A percentile compares a stretch with the other conserved stretches of the same genome.
Conservation (phyloP, 1,284 basidiomycete species). For the Athelia psychrophila region DNA sequence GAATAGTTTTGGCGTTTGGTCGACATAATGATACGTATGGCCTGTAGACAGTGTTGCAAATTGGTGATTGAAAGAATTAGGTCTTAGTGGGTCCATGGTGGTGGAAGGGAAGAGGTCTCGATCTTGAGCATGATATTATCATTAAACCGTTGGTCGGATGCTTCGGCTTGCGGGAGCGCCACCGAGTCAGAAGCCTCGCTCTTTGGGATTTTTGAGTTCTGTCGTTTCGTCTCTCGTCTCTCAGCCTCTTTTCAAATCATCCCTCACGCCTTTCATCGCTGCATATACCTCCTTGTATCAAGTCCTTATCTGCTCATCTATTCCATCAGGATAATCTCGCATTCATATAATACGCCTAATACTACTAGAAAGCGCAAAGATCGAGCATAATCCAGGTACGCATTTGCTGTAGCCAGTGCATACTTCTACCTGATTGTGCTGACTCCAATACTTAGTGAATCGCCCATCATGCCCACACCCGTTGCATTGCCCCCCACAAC, state of each 20-base stretch:
- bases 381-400: background rate
- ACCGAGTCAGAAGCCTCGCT: too few relatives aligned
- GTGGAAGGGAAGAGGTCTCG: background rate
- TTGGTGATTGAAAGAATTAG: slow-evolving; percentile 51
- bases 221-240: slow-evolving; percentile 9
- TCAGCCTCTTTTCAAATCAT: slow-evolving; percentile 18
- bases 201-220: background rate
- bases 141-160: too few relatives aligned
- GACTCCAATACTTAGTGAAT: slow-evolving; percentile 8
- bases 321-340: background rate
- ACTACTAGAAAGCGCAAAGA: background rate
- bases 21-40: slow-evolving; percentile 62
- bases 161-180: too few relatives aligned
- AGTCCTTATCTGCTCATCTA: background rate
- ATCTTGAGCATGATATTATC: too few relatives aligned
- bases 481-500: slow-evolving; percentile 30
- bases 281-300: background rate
- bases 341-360: background rate
- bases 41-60: slow-evolving; percentile 51
- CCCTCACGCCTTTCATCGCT: slow-evolving; percentile 4
- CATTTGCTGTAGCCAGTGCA: background rate
- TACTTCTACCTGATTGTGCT: background rate
- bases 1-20: slow-evolving; percentile 49
- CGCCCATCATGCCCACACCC: slow-evolving; percentile 39
- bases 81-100: slow-evolving; percentile 47